These are phyloP conservation scores for Arabis alpina DNA, from an alignment of 345 rosid genomes.

Conservation along the genomic window DNA sequence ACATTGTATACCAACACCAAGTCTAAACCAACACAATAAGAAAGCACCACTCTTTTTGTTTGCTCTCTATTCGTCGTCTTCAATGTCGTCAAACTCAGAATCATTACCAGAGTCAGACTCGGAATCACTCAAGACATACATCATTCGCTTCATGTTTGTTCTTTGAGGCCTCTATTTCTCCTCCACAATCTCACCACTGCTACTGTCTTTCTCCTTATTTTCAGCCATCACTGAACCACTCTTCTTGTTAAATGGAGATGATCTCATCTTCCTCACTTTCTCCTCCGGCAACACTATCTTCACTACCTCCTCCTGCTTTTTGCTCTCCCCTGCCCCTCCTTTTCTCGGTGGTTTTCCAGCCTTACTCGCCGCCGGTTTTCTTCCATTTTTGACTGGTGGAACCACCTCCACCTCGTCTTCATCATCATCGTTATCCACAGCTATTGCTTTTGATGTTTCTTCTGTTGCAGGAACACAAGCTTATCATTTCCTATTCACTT, in stretches of 20 bases:
- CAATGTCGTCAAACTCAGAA: constrained; percentile 60
- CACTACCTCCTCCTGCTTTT: constrained; percentile 68
- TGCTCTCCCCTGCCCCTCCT: constrained; percentile 61
- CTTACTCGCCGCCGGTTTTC: constrained; percentile 49
- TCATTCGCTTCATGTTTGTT: constrained; percentile 51
- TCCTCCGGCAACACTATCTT: constrained; percentile 74
- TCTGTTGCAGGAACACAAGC: no score
- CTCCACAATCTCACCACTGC: constrained; percentile 5
- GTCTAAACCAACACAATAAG: no score
- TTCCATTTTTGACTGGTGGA: constrained; percentile 54
- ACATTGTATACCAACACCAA: no score
- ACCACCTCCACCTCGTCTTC: constrained; percentile 48
- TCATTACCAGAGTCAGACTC: constrained; percentile 61
- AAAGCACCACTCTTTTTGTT: no score
- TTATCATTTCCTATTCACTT: neutral
- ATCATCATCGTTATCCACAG: constrained; percentile 30
- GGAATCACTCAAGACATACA: constrained; percentile 74
- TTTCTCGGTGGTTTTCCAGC: constrained; percentile 65
- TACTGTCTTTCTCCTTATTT: constrained; percentile 34
- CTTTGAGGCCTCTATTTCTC: constrained; percentile 63
- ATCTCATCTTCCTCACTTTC: constrained; percentile 86
- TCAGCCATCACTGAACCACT: constrained; percentile 59
- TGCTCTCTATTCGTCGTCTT: constrained; percentile 47
- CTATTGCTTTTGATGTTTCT: no score
- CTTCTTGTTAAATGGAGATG: constrained; percentile 90